Conservation (phyloP, 2,329 filamentous ascomycete genomes). For the Ophiostoma sp. region DNA sequence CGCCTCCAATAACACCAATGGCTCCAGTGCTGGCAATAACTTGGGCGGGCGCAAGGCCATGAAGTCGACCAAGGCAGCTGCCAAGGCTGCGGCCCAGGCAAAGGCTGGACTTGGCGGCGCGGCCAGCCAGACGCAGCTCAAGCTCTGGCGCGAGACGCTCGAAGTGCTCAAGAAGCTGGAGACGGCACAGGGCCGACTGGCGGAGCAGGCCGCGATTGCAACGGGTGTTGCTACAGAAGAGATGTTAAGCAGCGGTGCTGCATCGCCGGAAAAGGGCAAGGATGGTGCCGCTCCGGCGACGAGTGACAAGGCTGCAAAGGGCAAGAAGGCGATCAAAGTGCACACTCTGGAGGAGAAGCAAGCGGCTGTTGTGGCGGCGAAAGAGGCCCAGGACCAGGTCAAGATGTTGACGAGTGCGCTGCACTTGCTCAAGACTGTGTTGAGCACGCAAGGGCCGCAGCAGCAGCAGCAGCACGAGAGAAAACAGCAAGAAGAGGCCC, state of each 20-base stretch:
- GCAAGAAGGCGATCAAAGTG: neutral
- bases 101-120: conserved; percentile 1
- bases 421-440: conserved; percentile 41
- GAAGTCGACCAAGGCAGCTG: neutral
- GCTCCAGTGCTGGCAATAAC: neutral
- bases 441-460: conserved; percentile 37
- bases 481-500: conserved; percentile 1
- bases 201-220: conserved; percentile 17
- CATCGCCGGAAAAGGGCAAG: neutral
- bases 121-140: conserved; percentile 24
- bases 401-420: conserved; percentile 42
- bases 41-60: conserved; percentile 3
- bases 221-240: neutral
- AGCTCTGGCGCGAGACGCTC: conserved; percentile 36
- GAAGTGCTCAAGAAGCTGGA: conserved; percentile 34
- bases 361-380: conserved; percentile 16
- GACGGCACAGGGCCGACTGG: conserved; percentile 26
- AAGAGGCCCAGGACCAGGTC: conserved; percentile 32
- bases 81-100: conserved; percentile 9
- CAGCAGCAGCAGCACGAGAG: neutral
- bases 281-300: neutral
- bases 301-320: neutral
- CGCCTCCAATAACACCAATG: neutral
- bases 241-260: neutral
- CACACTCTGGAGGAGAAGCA: neutral